Conservation (phyloP, 352 stramenopile species). For the Phytopythium montanum region DNA sequence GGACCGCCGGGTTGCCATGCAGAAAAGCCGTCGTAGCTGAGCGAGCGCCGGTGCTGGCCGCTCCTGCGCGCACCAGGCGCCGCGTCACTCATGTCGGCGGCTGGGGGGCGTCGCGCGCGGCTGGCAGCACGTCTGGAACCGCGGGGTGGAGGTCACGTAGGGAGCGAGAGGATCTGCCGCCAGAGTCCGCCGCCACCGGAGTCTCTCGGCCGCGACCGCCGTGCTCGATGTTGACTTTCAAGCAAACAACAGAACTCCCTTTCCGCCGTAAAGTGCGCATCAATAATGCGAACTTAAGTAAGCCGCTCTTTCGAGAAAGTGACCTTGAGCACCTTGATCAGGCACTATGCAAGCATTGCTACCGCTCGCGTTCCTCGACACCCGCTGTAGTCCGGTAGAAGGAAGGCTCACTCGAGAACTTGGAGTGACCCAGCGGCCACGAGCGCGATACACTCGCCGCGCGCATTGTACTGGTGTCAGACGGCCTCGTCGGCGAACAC, state of each 20-base stretch:
- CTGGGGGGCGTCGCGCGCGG: not conserved
- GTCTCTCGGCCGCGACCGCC: not conserved
- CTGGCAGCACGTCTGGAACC: not conserved
- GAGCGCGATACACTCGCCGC: conserved; percentile 40
- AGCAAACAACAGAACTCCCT: not conserved
- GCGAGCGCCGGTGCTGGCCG: conserved; percentile 3
- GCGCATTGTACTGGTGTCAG: conserved; percentile 46
- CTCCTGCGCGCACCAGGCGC: not conserved
- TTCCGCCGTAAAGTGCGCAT: not conserved
- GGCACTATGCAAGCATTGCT: too few relatives aligned
- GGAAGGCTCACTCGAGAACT: too few relatives aligned
- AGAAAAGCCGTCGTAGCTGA: conserved; percentile 8
- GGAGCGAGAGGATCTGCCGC: not conserved
- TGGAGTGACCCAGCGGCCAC: conserved; percentile 57
- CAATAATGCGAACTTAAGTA: too few relatives aligned
- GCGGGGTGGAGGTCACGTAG: not conserved
- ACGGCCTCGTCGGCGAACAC: conserved; percentile 25
- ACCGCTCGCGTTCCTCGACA: too few relatives aligned
- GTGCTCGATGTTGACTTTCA: not conserved
- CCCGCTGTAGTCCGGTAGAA: too few relatives aligned
- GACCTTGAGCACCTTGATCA: too few relatives aligned
- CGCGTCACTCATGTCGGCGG: conserved; percentile 8
- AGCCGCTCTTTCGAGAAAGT: too few relatives aligned
- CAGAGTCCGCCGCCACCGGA: not conserved
- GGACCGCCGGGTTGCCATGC: conserved; percentile 1